phyloP scores from a whole-genome alignment of 805 yeast genomes.

The Schwanniomyces polymorphus region DNA sequence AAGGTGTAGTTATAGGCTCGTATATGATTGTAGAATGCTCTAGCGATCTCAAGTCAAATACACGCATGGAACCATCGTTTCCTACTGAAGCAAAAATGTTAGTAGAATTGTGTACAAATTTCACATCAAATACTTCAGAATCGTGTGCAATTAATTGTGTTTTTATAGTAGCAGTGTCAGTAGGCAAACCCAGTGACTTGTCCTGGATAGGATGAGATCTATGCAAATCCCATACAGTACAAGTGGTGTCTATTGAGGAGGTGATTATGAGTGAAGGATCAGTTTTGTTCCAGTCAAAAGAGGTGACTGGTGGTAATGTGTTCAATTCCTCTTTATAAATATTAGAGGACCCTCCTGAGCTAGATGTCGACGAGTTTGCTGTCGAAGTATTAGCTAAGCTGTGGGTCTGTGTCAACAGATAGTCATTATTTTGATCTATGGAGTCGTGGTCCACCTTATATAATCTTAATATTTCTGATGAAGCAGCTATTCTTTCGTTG shows the following conservation, averaged over 20 bases:
- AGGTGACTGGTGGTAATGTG: conserved; percentile 83
- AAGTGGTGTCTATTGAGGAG: conserved; percentile 91
- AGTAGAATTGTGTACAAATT: conserved; percentile 71
- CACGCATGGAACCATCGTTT: conserved; percentile 91
- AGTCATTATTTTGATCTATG: conserved; percentile 38
- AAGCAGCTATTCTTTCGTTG: conserved; percentile 57
- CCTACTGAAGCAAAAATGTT: conserved; percentile 90
- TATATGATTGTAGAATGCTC: conserved; percentile 95
- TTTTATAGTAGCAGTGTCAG: conserved; percentile 64
- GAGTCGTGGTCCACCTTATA: conserved; percentile 54
- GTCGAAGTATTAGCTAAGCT: conserved; percentile 37
- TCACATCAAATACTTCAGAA: conserved; percentile 89
- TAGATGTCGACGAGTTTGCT: neutral
- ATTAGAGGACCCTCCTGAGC: conserved; percentile 11
- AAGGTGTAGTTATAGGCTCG: conserved; percentile 41
- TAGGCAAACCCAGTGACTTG: conserved; percentile 4
- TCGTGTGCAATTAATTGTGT: conserved; percentile 97
- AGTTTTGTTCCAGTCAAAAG: conserved; percentile 86
- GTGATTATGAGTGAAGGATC: conserved; percentile 76
- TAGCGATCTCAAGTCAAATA: conserved; percentile 83
- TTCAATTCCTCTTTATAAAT: conserved; percentile 27
- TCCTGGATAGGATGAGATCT: conserved; percentile 20
- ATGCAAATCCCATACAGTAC: conserved; percentile 90
- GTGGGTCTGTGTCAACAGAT: conserved; percentile 40
- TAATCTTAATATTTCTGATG: conserved; percentile 70